Percentiles rank a stretch among this genome's conserved stretches.
Conservation (phyloP, 768 basidiomycete species). For the Hericium erinaceus region DNA sequence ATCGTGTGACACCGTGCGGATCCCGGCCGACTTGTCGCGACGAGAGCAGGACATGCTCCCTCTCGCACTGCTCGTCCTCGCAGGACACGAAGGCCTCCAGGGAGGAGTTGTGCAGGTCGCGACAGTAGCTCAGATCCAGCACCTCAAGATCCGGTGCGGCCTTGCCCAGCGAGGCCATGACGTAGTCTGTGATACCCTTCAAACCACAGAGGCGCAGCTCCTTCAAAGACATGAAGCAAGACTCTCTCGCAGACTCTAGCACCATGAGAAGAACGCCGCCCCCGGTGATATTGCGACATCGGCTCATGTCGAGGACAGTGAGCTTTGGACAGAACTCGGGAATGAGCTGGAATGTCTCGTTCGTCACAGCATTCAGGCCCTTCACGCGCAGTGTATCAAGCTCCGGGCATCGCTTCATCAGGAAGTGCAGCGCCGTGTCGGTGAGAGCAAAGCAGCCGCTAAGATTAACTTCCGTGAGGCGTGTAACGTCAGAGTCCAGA, state of each 20-base stretch:
- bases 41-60: slow-evolving; percentile 40
- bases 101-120: slow-evolving; percentile 64
- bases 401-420: slow-evolving; percentile 56
- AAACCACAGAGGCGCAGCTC: slow-evolving; percentile 64
- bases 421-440: slow-evolving; percentile 56
- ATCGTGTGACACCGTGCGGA: slow-evolving; percentile 35
- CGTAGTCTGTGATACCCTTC: slow-evolving; percentile 45
- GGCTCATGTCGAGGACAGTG: slow-evolving; percentile 54
- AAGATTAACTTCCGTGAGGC: slow-evolving; percentile 62
- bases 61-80: slow-evolving; percentile 26
- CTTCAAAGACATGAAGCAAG: slow-evolving; percentile 44
- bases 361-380: slow-evolving; percentile 60
- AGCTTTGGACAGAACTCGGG: slow-evolving; percentile 48
- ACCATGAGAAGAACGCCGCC: slow-evolving; percentile 48
- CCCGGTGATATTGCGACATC: slow-evolving; percentile 61
- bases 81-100: slow-evolving; percentile 65
- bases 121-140: slow-evolving; percentile 69
- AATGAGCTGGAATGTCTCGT: slow-evolving; percentile 65
- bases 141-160: slow-evolving; percentile 68
- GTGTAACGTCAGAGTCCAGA: slow-evolving; percentile 38
- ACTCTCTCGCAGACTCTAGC: slow-evolving; percentile 32
- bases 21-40: slow-evolving; percentile 61
- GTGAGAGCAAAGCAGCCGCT: slow-evolving; percentile 63
- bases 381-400: slow-evolving; percentile 54
- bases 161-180: slow-evolving; percentile 57